Evolutionary conservation across 2,329 filamentous ascomycete species (phyloP).

Genomic region (Beauveria sp.): DNA sequence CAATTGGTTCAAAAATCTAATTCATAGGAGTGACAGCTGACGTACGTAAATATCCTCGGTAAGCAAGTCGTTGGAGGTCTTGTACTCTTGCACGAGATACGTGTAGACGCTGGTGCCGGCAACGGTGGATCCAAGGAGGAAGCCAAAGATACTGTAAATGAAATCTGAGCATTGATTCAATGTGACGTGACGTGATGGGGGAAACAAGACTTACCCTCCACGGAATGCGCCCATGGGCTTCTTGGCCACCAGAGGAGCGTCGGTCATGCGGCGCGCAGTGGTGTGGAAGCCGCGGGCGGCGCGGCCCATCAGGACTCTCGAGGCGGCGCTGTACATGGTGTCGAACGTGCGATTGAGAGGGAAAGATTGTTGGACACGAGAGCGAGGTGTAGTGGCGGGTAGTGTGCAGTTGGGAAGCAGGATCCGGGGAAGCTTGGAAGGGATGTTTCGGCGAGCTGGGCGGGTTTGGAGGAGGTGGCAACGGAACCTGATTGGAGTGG

Average conservation of each 20-base stretch:
- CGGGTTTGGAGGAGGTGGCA: conserved; percentile 3
- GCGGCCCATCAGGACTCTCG: conserved; percentile 37
- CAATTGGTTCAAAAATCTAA: background rate
- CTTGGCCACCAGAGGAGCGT: conserved; percentile 43
- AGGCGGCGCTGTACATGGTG: conserved; percentile 19
- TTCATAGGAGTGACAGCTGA: conserved; percentile 20
- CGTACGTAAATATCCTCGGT: conserved; percentile 94
- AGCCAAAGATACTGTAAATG: conserved; percentile 68
- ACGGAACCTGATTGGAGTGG: conserved; percentile 14
- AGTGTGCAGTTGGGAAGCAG: background rate
- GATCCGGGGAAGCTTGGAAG: background rate
- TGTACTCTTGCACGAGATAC: conserved; percentile 90
- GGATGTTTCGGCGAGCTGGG: background rate
- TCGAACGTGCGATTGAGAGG: conserved; percentile 28
- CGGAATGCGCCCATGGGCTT: conserved; percentile 55
- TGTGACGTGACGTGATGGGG: too few relatives aligned
- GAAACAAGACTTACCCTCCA: conserved; percentile 42
- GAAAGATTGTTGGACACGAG: background rate
- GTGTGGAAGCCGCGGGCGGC: conserved; percentile 41
- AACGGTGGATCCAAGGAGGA: conserved; percentile 75
- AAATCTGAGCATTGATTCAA: background rate
- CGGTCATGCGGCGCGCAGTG: conserved; percentile 37
- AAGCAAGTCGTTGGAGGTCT: conserved; percentile 84
- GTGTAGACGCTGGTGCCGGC: conserved; percentile 80
- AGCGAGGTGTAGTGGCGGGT: background rate